A percentile compares a stretch with the other conserved stretches of the same genome.
phyloP scores from a whole-genome alignment of 1,139 yeast genomes.

The Candida neerlandica region DNA sequence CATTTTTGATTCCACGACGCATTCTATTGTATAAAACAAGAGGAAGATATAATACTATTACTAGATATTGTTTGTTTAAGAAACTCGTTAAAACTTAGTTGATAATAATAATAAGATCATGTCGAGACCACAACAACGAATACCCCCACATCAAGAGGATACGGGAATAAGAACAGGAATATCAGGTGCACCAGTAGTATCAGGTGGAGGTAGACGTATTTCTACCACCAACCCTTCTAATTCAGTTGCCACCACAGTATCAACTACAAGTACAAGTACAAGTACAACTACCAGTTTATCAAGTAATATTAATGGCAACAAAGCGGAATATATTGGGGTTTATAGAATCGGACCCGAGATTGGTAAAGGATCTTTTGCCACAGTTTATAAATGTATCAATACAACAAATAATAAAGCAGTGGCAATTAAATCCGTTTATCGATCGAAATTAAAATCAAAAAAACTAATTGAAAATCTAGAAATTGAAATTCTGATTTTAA shows the following conservation, averaged over 20 bases:
- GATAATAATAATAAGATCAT: not conserved
- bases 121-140: slow-evolving; percentile 3
- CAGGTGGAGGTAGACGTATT: no score
- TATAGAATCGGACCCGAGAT: slow-evolving; percentile 49
- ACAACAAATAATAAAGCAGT: slow-evolving; percentile 58
- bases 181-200: no score
- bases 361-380: slow-evolving; percentile 55
- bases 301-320: not conserved
- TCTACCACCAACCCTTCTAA: not conserved
- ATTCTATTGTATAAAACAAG: no score
- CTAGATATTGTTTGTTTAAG: no score
- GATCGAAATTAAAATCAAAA: slow-evolving; percentile 81
- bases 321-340: slow-evolving; percentile 24
- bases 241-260: slow-evolving; percentile 6
- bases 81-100: no score
- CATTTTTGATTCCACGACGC: no score
- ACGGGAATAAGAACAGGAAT: not conserved
- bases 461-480: slow-evolving; percentile 88
- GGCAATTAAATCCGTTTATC: slow-evolving; percentile 85
- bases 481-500: slow-evolving; percentile 83
- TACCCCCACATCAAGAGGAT: not conserved
- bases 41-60: no score
- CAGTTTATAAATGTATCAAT: slow-evolving; percentile 49
- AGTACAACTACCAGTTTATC: slow-evolving; percentile 1
- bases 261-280: slow-evolving; percentile 2